These are phyloP conservation scores for Truncatella angustata DNA, from an alignment of 2,329 filamentous ascomycete species.

Conservation along the genomic window DNA sequence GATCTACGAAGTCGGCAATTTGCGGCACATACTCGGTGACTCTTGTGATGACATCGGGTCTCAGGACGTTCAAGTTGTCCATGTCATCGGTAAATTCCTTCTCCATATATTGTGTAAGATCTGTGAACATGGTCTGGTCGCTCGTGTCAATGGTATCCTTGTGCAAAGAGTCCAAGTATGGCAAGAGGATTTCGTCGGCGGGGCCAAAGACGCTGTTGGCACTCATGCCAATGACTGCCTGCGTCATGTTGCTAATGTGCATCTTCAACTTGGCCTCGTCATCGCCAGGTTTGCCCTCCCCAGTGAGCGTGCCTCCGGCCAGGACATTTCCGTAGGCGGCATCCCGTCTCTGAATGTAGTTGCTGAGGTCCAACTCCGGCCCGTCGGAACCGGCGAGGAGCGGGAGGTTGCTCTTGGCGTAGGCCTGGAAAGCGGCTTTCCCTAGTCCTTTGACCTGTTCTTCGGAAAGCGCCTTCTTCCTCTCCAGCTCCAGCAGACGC, in stretches of 20 bases:
- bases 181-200: conserved; percentile 68
- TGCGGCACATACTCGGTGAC: conserved; percentile 92
- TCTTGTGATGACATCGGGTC: conserved; percentile 77
- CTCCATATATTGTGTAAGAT: conserved; percentile 83
- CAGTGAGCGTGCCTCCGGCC: conserved; percentile 52
- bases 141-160: conserved; percentile 60
- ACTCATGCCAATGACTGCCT: conserved; percentile 48
- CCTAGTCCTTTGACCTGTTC: conserved; percentile 47
- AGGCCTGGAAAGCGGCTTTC: conserved; percentile 52
- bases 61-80: conserved; percentile 78
- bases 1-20: conserved; percentile 82
- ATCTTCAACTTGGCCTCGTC: conserved; percentile 87
- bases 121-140: conserved; percentile 75
- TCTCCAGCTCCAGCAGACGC: conserved; percentile 74
- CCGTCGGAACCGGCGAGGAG: conserved; percentile 43
- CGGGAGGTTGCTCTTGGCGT: conserved; percentile 55
- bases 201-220: conserved; percentile 51
- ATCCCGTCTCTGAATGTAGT: conserved; percentile 50
- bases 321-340: conserved; percentile 53
- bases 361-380: conserved; percentile 43
- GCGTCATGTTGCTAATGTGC: conserved; percentile 68
- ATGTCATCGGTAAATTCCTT: conserved; percentile 87
- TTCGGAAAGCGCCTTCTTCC: conserved; percentile 62
- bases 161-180: conserved; percentile 74
- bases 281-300: conserved; percentile 65